Percentiles rank a stretch among this genome's conserved stretches.
phyloP scores from a whole-genome alignment of 768 basidiomycete species.

The Phanerochaete sordida region DNA sequence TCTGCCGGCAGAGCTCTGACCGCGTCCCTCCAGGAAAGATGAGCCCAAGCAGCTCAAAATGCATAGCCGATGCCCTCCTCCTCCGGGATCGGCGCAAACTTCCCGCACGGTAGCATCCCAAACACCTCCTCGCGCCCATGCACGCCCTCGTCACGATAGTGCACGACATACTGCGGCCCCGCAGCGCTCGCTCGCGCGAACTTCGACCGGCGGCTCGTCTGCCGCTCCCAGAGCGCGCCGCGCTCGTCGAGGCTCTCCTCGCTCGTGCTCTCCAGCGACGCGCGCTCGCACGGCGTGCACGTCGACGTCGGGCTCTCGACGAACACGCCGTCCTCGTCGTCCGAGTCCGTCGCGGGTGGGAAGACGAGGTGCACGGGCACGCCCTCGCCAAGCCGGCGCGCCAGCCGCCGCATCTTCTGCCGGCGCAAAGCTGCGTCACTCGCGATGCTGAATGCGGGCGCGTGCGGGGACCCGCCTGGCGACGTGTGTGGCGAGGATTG shows the following conservation, averaged over 20 bases:
- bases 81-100: slow-evolving; percentile 10
- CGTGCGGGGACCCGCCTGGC: background rate
- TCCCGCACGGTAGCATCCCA: slow-evolving; percentile 2
- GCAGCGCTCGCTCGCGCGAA: slow-evolving; percentile 1
- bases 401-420: slow-evolving; percentile 61
- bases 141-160: slow-evolving; percentile 2
- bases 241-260: background rate
- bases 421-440: slow-evolving; percentile 40
- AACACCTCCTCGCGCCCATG: slow-evolving; percentile 12
- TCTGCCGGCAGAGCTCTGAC: background rate
- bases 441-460: slow-evolving; percentile 37
- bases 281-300: background rate
- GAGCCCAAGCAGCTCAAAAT: background rate
- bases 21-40: background rate
- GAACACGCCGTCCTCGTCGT: slow-evolving; percentile 11
- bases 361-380: slow-evolving; percentile 64
- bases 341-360: slow-evolving; percentile 14
- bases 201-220: slow-evolving; percentile 3
- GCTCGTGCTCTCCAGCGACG: background rate
- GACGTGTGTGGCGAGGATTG: background rate
- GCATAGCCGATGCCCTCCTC: slow-evolving; percentile 1
- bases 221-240: background rate
- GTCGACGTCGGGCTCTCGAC: slow-evolving; percentile 6
- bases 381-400: slow-evolving; percentile 58
- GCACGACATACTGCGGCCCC: background rate